Base-by-base conservation (phyloP, 2,329 filamentous ascomycete species). In the Penicillium sp. region DNA sequence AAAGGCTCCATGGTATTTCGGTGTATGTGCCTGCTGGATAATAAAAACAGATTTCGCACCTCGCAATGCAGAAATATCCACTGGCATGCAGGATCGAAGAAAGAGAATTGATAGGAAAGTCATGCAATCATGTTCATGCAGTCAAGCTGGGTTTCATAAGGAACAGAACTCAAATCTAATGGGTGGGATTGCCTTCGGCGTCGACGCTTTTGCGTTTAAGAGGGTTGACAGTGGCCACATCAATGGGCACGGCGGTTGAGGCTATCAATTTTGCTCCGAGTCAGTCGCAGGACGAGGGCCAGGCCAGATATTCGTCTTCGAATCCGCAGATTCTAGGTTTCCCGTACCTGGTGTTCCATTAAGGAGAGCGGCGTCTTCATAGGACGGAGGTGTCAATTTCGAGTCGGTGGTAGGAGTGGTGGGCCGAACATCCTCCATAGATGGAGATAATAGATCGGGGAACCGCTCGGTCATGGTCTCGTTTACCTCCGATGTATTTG, bases 141-240 rank as follows among this genome's bases (percentile, higher is more conserved):
- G 42, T n/a, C 25, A 11, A 30, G 13, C 22, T 29, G 12, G 18
- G 41, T 38, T 34, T 37, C 41, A 46, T 29, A 29, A 50, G 16
- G 19, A 8, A 12, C n/a, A 16, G 12, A 36, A 14, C 16, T 41
- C 14, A 40, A 8, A 16, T 28, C 18, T 25, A 14, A 27, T 14
- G 18, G 11, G 14, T 30, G 27, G 33, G 19, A 18, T 39, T 46
- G 29, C n/a, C 22, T 29, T 57, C 45, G n/a, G 56, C 56, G 19
- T 53, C 60, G 18, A 54, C 52, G 18, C 58, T 61, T 53, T 70
- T 70, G 39, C 68, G 66, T 51, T 71, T 71, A 38, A 70, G 49
- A 39, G 64, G 68, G 52, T 69, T 69, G 40, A 51, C 54, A 9
- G 58, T 41, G n/a, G 55, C 39, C 18, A 34, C 35, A 33, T 48